These are phyloP conservation scores for Beta vulgaris DNA, from an alignment of 148 eudicot genomes.

Conservation along the genomic window DNA sequence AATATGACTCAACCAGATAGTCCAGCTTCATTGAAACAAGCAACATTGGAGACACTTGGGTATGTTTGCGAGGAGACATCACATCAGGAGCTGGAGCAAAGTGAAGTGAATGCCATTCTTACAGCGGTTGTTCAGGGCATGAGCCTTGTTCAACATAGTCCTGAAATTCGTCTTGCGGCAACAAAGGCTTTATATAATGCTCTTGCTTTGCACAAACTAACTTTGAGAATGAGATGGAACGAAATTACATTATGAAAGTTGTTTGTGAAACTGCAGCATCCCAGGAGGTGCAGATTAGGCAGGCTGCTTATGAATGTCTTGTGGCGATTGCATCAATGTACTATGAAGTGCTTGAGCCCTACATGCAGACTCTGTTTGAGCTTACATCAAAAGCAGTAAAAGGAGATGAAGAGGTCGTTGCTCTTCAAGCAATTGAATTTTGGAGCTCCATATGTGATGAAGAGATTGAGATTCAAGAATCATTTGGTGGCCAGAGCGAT, in stretches of 20 bases:
- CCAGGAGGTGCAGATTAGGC: constrained; percentile 57
- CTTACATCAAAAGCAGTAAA: constrained; percentile 67
- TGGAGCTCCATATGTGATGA: constrained; percentile 93
- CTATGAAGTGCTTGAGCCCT: constrained; percentile 66
- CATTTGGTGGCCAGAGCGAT: constrained; percentile 38
- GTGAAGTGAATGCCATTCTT: constrained; percentile 60
- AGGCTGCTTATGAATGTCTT: constrained; percentile 72
- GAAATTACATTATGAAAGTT: constrained; percentile 70
- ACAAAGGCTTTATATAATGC: constrained; percentile 72
- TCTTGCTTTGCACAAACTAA: constrained; percentile 75
- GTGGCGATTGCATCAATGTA: constrained; percentile 75
- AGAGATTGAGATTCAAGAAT: constrained; percentile 64
- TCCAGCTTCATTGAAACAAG: constrained; percentile 52
- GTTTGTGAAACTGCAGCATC: constrained; percentile 64
- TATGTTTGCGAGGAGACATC: constrained; percentile 79
- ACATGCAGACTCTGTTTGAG: constrained; percentile 62
- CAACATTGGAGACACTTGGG: constrained; percentile 71
- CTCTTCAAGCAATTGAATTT: constrained; percentile 79
- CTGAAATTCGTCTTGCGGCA: constrained; percentile 64
- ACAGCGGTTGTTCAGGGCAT: constrained; percentile 83
- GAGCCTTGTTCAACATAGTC: constrained; percentile 49
- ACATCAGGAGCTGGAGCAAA: constrained; percentile 56
- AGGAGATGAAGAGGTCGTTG: constrained; percentile 67
- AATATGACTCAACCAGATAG: constrained; percentile 60
- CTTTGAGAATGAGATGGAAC: constrained; percentile 71